Evolutionary conservation across 225 moss, liverwort and hornwort genomes (phyloP).

Genomic region (Climacium dendroides): DNA sequence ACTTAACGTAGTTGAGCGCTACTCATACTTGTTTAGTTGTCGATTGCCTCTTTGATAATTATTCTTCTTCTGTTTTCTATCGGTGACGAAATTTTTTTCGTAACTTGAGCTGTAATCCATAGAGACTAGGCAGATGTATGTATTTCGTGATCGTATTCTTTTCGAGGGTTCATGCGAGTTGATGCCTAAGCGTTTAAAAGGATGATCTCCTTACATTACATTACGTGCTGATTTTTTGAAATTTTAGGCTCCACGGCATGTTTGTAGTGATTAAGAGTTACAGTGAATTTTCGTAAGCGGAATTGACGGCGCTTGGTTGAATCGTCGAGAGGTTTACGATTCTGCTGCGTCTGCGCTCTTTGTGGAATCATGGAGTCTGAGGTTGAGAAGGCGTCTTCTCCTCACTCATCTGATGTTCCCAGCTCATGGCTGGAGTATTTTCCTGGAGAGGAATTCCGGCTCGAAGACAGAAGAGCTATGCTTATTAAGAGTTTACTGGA

Average conservation of each 20-base stretch:
- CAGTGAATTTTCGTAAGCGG: background rate
- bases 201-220: background rate
- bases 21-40: background rate
- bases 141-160: background rate
- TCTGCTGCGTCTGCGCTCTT: background rate
- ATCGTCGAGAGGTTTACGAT: background rate
- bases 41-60: background rate
- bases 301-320: background rate
- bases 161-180: background rate
- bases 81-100: background rate
- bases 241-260: background rate
- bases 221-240: background rate
- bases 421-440: conserved; percentile 84
- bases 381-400: conserved; percentile 28
- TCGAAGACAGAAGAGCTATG: conserved; percentile 31
- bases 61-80: background rate
- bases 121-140: background rate
- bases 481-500: conserved; percentile 47
- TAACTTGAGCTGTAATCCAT: background rate
- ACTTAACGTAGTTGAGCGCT: background rate
- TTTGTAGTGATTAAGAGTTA: background rate
- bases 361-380: conserved; percentile 31
- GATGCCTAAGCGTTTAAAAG: background rate
- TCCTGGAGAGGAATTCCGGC: conserved; percentile 54
- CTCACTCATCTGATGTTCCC: conserved; percentile 26